Evolutionary conservation across 495 filamentous ascomycete species (phyloP), one percentile per base, ranked within the genome.

Genomic region (Elasticomyces elasticus): DNA sequence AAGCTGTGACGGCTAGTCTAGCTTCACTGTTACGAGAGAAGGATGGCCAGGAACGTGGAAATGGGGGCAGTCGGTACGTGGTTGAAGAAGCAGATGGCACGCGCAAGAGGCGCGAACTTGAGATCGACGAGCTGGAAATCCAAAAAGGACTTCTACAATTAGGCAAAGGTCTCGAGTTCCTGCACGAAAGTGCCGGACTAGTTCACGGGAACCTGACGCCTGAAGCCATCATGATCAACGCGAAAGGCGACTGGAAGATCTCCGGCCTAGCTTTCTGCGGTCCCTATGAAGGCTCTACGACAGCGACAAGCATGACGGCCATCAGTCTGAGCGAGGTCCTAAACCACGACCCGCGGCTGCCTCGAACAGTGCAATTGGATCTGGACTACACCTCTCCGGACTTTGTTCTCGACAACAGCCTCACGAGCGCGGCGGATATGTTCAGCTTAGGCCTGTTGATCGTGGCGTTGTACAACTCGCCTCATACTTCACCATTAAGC

Each of bases 221-320:
- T 0, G 92, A 98, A 49, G 87, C 90, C n/a, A 81, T 98, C 43
- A 84, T 91, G 51, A 76, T 98, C 62, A 98, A 98, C 71, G 81
- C 85, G 15, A 98, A 98, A 79, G 84, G 89, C 6, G 92, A 98
- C 69, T 98, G 92, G 92, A 98, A 98, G 66, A 86, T 98, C 47
- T 89, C 87, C 49, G 91, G 90, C 28, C 74, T 98, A 41, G 79
- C 83, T n/a, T 97, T 96, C 69, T 84, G 87, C 61, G 84, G 86
- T 19, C 84, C 86, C 9, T 78, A 84, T 24, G 80, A 85, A 52
- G 74, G 76, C 45, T 85, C 86, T 9, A 79, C 77, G 23, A 80
- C 82, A 38, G 76, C 82, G 20, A 80, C 81, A 10, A 81, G 83
- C 4, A 75, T 89, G 23, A 73, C 81, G 15, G 85, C 86, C 10